Percentiles rank a stretch among this genome's conserved stretches.
Conservation (phyloP, 169 alveolate genomes). For the Plasmodium reichenowi region DNA sequence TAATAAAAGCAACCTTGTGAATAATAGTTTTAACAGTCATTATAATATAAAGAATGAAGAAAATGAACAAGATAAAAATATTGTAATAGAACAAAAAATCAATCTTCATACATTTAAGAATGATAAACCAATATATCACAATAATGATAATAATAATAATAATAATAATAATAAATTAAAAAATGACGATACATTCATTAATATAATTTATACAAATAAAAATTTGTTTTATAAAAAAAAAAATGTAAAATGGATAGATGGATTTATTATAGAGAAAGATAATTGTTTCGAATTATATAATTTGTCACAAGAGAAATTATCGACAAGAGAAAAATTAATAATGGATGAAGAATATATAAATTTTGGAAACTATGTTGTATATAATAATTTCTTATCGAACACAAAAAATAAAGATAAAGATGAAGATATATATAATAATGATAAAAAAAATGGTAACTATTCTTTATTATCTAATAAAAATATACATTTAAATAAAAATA, state of each 20-base stretch:
- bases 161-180: neutral
- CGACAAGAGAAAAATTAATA: neutral
- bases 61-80: neutral
- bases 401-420: neutral
- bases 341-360: conserved; percentile 31
- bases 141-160: conserved; percentile 4
- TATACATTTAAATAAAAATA: neutral
- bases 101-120: no score
- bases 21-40: no score
- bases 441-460: neutral
- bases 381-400: conserved; percentile 14
- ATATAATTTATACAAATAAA: conserved; percentile 24
- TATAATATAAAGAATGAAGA: no score
- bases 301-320: conserved; percentile 5
- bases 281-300: conserved; percentile 30
- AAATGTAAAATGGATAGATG: conserved; percentile 56
- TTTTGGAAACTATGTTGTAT: conserved; percentile 52
- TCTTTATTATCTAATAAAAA: neutral
- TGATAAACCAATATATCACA: neutral
- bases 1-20: no score
- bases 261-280: conserved; percentile 14
- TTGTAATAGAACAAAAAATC: no score
- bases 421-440: neutral
- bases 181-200: neutral
- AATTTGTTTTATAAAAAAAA: conserved; percentile 39